Conservation (phyloP, 495 filamentous ascomycete species). For the Talaromyces adpressus region DNA sequence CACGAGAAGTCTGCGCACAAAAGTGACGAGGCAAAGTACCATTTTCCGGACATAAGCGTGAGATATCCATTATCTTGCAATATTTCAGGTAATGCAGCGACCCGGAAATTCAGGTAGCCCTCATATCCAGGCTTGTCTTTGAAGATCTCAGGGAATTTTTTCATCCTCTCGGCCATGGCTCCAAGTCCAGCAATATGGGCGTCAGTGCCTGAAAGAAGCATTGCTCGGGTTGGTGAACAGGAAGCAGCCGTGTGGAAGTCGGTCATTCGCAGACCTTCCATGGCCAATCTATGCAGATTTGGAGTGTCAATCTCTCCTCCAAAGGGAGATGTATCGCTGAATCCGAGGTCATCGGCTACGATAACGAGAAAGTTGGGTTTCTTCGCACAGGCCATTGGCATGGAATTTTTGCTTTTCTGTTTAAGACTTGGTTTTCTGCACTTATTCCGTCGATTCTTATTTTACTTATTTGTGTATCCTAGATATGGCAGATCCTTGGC, state of each 20-base stretch:
- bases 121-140: slow-evolving; percentile 46
- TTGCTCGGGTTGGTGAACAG: slow-evolving; percentile 27
- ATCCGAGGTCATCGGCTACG: slow-evolving; percentile 30
- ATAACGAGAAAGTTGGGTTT: slow-evolving; percentile 26
- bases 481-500: no score
- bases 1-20: no score
- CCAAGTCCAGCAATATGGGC: slow-evolving; percentile 30
- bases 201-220: slow-evolving; percentile 47
- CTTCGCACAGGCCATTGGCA: slow-evolving; percentile 7
- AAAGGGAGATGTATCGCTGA: slow-evolving; percentile 19
- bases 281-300: slow-evolving; percentile 19
- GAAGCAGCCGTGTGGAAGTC: slow-evolving; percentile 25
- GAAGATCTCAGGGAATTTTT: not conserved
- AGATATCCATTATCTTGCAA: slow-evolving; percentile 43
- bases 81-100: slow-evolving; percentile 44
- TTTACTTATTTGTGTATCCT: no score
- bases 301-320: slow-evolving; percentile 28
- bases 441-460: no score
- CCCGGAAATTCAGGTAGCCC: slow-evolving; percentile 46
- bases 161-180: slow-evolving; percentile 11
- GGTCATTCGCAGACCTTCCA: slow-evolving; percentile 20
- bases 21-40: slow-evolving; percentile 24
- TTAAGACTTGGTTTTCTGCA: no score
- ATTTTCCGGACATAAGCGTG: slow-evolving; percentile 49
- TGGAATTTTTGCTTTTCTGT: no score